A percentile compares a stretch with the other conserved stretches of the same genome.
Evolutionary conservation across 306 rosid species (phyloP).

Genomic region (Dalbergia oliveri): DNA sequence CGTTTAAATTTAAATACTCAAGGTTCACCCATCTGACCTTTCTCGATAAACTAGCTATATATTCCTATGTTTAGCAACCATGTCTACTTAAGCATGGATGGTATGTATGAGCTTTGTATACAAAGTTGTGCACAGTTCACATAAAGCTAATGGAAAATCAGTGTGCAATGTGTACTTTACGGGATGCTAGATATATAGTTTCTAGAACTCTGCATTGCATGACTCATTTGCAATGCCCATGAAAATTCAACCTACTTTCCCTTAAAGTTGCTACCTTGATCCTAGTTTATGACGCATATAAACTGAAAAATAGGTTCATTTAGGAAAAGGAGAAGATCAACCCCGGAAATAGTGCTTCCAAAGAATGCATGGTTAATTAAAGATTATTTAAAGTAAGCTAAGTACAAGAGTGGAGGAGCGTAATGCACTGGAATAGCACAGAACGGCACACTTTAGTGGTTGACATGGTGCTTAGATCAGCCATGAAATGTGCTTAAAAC

Average conservation of each 20-base stretch:
- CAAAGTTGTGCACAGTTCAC: neutral
- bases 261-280: neutral
- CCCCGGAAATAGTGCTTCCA: constrained; percentile 39
- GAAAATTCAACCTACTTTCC: neutral
- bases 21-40: neutral
- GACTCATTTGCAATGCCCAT: neutral
- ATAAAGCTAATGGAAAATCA: neutral
- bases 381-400: neutral
- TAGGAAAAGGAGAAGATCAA: neutral
- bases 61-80: neutral
- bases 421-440: constrained; percentile 21
- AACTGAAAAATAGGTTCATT: constrained; percentile 3
- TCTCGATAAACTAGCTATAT: neutral
- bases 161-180: neutral
- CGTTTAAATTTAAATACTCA: neutral
- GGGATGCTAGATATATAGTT: neutral
- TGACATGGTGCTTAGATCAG: constrained; percentile 63
- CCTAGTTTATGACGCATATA: neutral
- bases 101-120: neutral
- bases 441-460: constrained; percentile 55
- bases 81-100: neutral
- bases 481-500: constrained; percentile 51
- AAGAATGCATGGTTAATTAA: constrained; percentile 3
- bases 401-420: neutral
- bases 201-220: neutral